These are phyloP conservation scores for Russula earlei DNA, from an alignment of 768 basidiomycete species.

Conservation along the genomic window DNA sequence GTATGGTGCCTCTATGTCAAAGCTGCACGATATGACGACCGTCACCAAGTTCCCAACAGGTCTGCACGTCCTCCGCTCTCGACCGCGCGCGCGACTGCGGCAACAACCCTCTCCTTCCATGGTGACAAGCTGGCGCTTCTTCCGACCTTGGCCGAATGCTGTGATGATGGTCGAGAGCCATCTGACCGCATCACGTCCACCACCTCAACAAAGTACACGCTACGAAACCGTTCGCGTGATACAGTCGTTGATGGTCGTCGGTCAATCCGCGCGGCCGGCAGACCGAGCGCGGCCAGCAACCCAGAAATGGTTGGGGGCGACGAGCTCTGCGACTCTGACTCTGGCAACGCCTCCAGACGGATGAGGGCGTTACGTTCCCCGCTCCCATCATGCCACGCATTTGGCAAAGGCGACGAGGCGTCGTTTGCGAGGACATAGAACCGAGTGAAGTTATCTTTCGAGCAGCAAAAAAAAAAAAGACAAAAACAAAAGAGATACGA, in stretches of 20 bases:
- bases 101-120: conserved; percentile 5
- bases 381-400: background rate
- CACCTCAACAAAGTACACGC: conserved; percentile 60
- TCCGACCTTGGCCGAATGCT: background rate
- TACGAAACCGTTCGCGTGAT: conserved; percentile 38
- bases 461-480: background rate
- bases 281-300: conserved; percentile 31
- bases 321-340: background rate
- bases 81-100: background rate
- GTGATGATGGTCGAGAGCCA: background rate
- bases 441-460: conserved; percentile 55
- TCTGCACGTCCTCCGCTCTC: conserved; percentile 25
- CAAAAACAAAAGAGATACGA: background rate
- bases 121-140: background rate
- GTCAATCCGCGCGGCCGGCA: conserved; percentile 47
- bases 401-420: conserved; percentile 25
- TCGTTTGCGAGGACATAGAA: conserved; percentile 51
- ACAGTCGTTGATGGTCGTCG: conserved; percentile 43
- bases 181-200: conserved; percentile 19
- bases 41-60: conserved; percentile 26
- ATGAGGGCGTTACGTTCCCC: conserved; percentile 31
- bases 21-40: background rate
- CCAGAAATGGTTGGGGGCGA: conserved; percentile 20
- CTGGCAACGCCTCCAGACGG: conserved; percentile 25
- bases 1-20: background rate